A percentile compares a stretch with the other conserved stretches of the same genome.
phyloP scores from a whole-genome alignment of 441 rosid species.

The Pelargonium australe region DNA sequence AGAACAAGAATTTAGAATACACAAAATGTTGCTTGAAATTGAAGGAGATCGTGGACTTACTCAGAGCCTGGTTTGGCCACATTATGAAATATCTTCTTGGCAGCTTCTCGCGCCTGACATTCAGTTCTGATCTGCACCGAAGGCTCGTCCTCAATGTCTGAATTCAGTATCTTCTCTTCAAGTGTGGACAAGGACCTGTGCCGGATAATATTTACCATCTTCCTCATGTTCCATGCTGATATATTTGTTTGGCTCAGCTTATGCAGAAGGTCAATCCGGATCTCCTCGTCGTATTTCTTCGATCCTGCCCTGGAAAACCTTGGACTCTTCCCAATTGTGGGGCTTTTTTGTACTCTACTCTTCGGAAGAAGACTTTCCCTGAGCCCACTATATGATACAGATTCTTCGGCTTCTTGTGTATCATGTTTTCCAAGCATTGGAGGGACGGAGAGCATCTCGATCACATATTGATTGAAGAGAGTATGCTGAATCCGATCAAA shows the following conservation, averaged over 20 bases:
- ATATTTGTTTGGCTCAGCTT: constrained; percentile 48
- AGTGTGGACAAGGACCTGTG: constrained; percentile 46
- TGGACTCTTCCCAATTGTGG: neutral
- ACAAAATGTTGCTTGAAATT: neutral
- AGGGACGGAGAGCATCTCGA: constrained; percentile 57
- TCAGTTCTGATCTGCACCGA: constrained; percentile 54
- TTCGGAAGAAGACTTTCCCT: constrained; percentile 30
- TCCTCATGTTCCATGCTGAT: constrained; percentile 68
- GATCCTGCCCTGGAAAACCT: constrained; percentile 36
- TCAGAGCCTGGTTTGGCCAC: constrained; percentile 50
- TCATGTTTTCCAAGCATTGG: constrained; percentile 43
- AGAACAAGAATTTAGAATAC: neutral
- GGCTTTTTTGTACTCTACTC: neutral
- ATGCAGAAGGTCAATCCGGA: constrained; percentile 48
- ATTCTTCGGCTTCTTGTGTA: constrained; percentile 37
- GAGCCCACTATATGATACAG: constrained; percentile 36
- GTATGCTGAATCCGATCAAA: constrained; percentile 73
- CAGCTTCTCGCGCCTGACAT: constrained; percentile 67
- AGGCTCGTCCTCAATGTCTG: constrained; percentile 45
- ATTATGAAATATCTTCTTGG: constrained; percentile 65
- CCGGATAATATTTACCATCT: constrained; percentile 44
- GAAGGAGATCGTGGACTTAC: constrained; percentile 26
- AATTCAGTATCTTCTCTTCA: constrained; percentile 52
- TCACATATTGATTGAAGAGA: constrained; percentile 55
- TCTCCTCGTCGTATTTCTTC: constrained; percentile 40